These are phyloP conservation scores for Ustilago xerochloae DNA, from an alignment of 1,284 basidiomycete genomes.

Conservation along the genomic window DNA sequence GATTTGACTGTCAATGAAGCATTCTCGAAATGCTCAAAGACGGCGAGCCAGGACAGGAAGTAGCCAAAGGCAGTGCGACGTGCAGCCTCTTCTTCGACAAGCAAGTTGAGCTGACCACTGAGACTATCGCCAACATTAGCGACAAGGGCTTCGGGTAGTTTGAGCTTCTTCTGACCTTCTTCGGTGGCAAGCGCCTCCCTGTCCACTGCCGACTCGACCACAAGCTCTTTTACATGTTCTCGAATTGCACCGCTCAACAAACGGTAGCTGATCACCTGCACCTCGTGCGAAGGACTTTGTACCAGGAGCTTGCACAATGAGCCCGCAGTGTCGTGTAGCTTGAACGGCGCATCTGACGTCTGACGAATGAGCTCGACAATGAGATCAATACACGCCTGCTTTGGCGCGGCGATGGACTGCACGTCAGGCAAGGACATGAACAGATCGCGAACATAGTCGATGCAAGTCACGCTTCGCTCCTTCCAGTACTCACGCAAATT, in stretches of 20 bases:
- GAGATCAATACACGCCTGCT: constrained; percentile 45
- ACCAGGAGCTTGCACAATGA: constrained; percentile 41
- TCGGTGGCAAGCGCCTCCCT: constrained; percentile 26
- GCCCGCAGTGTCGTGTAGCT: constrained; percentile 18
- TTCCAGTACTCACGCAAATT: constrained; percentile 77
- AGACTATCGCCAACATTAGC: constrained; percentile 39
- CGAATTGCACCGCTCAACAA: constrained; percentile 38
- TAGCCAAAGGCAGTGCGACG: constrained; percentile 66
- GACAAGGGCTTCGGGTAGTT: constrained; percentile 29
- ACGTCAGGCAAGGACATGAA: constrained; percentile 70
- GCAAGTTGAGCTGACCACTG: constrained; percentile 21
- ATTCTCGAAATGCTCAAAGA: constrained; percentile 86
- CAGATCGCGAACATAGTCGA: constrained; percentile 75
- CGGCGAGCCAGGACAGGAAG: constrained; percentile 88
- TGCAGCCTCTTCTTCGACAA: constrained; percentile 34
- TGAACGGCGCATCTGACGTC: constrained; percentile 41
- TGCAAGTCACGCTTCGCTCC: constrained; percentile 72
- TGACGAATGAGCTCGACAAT: constrained; percentile 51
- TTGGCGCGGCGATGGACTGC: constrained; percentile 21
- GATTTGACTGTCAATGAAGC: constrained; percentile 85
- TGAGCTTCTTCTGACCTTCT: constrained; percentile 25
- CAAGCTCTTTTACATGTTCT: constrained; percentile 56
- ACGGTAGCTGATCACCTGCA: constrained; percentile 54
- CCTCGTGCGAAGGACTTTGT: constrained; percentile 37
- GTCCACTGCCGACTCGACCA: constrained; percentile 54